Evolutionary conservation across 2,329 filamentous ascomycete genomes (phyloP), one percentile per base, ranked within the genome.

Genomic region (Parafenestella ontariensis): DNA sequence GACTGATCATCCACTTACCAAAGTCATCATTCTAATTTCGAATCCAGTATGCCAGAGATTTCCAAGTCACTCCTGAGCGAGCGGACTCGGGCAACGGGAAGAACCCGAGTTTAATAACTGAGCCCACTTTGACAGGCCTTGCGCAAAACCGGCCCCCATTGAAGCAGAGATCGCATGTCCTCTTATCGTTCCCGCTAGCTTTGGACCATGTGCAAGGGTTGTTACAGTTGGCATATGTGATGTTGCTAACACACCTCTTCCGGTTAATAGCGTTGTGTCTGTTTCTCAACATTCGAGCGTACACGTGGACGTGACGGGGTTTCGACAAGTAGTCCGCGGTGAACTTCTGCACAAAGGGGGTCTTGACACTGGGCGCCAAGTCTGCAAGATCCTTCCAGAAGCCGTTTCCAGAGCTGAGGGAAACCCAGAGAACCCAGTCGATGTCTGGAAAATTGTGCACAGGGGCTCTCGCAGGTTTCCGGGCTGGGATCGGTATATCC

Each of bases 141-240:
- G 40, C 33, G 21, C 53, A 56, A 9, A 56, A 3, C 9, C 39
- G 44, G 9, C 33, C 18, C 11, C 2, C 18, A 15, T 18, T 24
- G 18, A 56, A 23, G 15, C 53, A 56, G 3, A 20, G 17, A 34
- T 48, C 44, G 18, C 53, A 56, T 2, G 48, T 26, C 3, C 18
- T 36, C 21, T 21, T 6, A 21, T 15, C 3, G 20, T n/a, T 29
- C 36, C 45, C 5, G 10, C 8, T 7, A 10, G 49, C n/a, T 1
- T 26, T 5, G 5, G 31, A 34, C 11, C 31, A 17, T 17, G 31
- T 34, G n/a, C n/a, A 5, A 15, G 5, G 11, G 11, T 34, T 17
- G 5, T 6, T 34, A n/a, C n/a, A n/a, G n/a, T 15, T 5, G 4
- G 31, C 5, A 17, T 34, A 17, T 34, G 11, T 15, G 11, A 34